Conservation (phyloP, 2,329 filamentous ascomycete genomes). For the Alternaria sp. region DNA sequence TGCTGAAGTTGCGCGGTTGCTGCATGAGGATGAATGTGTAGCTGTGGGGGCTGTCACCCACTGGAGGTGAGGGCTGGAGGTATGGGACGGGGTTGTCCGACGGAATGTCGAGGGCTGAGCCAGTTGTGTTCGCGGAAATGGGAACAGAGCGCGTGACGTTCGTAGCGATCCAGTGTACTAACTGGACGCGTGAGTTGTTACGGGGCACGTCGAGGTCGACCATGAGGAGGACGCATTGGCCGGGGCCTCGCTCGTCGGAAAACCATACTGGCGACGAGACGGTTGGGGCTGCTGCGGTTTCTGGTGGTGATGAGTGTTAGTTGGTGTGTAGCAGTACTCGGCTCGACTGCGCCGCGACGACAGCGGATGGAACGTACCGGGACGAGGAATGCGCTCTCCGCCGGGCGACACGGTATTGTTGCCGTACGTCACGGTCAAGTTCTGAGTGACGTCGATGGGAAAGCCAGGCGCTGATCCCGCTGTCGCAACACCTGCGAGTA, state of each 20-base stretch:
- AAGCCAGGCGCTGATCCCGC: constrained; percentile 41
- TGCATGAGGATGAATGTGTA: constrained; percentile 40
- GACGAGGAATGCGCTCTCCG: constrained; percentile 40
- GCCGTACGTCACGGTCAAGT: constrained; percentile 38
- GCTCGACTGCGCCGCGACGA: background rate
- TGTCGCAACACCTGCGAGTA: constrained; percentile 17
- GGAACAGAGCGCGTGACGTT: constrained; percentile 26
- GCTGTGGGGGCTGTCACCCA: constrained; percentile 36
- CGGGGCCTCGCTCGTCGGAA: constrained; percentile 7
- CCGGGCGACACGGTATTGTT: constrained; percentile 40
- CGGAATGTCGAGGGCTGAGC: constrained; percentile 21
- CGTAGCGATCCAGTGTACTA: constrained; percentile 43
- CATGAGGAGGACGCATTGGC: constrained; percentile 35
- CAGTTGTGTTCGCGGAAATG: constrained; percentile 4
- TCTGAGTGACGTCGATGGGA: constrained; percentile 23
- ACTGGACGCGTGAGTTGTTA: constrained; percentile 38
- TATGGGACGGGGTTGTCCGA: constrained; percentile 26
- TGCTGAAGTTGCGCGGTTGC: constrained; percentile 35
- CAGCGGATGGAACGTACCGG: constrained; percentile 22
- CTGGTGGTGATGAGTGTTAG: constrained; percentile 18
- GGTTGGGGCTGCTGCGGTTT: constrained; percentile 32
- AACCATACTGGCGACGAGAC: constrained; percentile 28
- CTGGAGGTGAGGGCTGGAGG: constrained; percentile 35
- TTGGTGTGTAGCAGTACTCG: background rate
- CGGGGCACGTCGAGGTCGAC: constrained; percentile 43